Evolutionary conservation across 139 green algal species (phyloP), one percentile per base, ranked within the genome.

Genomic region (Helicosporidium sp.): DNA sequence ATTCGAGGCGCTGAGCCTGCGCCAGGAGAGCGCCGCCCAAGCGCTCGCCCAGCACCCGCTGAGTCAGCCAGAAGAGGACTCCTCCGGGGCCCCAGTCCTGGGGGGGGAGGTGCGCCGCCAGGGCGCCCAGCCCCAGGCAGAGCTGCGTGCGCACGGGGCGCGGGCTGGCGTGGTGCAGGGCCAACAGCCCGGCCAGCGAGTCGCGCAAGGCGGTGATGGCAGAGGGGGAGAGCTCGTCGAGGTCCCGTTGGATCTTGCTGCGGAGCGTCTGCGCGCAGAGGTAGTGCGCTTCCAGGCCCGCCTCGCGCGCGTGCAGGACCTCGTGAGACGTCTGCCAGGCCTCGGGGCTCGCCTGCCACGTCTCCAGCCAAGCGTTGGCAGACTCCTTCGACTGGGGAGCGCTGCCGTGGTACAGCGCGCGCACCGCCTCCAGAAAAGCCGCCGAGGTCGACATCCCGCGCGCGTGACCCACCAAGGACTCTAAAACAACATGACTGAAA

Each of bases 171-270:
- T 41, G 51, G 55, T 73, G 75, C n/a, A 54, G 57, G 10, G 85
- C 41, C 16, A 92, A 57, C 43, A 93, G 60, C 7, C 51, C 26
- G 26, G 93, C n/a, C 5, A 94, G 48, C 36, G 68, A 79, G 34
- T 85, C 69, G 4, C 80, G 66, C 48, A 94, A 63, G 29, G 47
- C 57, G 29, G 46, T 31, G 15, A 70, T 57, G 3, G 79, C 65
- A 0, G 58, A 41, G 1, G 48, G 50, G 4, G 78, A 81, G 22
- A 94, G 73, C 64, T 94, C 83, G 49, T 94, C 83, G 66, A 80
- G 93, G 53, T 94, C 83, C 0, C 74, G 59, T 52, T 85, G 74
- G 4, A 93, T 72, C 77, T 94, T 94, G 15, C 79, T 90, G 13
- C 84, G 67, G 6, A 94, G 66, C 7, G 83, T 94, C 51, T 93